Evolutionary conservation across 2,329 filamentous ascomycete genomes (phyloP).

Genomic region (Alternaria arbusti): DNA sequence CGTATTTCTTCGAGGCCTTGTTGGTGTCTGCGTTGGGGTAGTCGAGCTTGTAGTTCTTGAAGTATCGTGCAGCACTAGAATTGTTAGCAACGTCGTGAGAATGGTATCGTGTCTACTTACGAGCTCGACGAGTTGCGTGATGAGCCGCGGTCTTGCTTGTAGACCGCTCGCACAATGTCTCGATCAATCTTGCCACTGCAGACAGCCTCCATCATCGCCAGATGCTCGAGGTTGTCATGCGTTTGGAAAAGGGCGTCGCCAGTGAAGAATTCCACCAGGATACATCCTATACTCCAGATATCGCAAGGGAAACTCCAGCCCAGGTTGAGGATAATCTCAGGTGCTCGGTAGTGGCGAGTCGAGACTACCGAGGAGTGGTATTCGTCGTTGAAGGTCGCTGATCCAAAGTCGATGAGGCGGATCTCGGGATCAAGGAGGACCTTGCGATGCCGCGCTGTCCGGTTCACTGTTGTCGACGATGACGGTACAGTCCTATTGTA

Average conservation of each 20-base stretch:
- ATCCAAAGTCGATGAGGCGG: conserved; percentile 71
- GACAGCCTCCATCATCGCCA: conserved; percentile 73
- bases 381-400: conserved; percentile 71
- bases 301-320: conserved; percentile 73
- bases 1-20: conserved; percentile 69
- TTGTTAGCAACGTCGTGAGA: conserved; percentile 36
- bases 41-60: conserved; percentile 63
- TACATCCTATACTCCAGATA: conserved; percentile 74
- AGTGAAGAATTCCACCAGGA: conserved; percentile 72
- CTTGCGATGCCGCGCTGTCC: conserved; percentile 66
- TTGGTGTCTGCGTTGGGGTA: conserved; percentile 70
- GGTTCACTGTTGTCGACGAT: conserved; percentile 63
- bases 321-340: conserved; percentile 71
- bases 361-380: conserved; percentile 73
- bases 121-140: conserved; percentile 62
- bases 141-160: conserved; percentile 54
- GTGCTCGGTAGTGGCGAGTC: conserved; percentile 70
- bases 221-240: conserved; percentile 71
- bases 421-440: conserved; percentile 71
- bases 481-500: conserved; percentile 72
- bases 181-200: conserved; percentile 63
- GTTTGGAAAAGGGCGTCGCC: conserved; percentile 73
- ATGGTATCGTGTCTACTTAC: conserved; percentile 50
- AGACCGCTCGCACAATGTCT: conserved; percentile 61
- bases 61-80: conserved; percentile 54